Evolutionary conservation across 2,329 filamentous ascomycete species (phyloP), one percentile per base, ranked within the genome.

Genomic region (Eutypella sp.): DNA sequence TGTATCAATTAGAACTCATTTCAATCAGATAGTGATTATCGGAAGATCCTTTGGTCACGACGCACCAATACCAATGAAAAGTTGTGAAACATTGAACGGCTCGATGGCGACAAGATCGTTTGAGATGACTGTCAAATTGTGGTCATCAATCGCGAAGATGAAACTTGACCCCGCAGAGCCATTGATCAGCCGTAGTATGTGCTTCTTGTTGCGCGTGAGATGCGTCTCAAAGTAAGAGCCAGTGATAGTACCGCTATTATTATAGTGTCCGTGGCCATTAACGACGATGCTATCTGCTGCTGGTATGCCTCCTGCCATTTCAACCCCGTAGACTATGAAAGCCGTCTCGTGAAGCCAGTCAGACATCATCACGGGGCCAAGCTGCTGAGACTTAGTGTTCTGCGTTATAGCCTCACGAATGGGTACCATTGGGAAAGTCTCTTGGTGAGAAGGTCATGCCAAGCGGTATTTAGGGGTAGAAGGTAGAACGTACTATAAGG

Each of bases 31-130:
- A 67, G 61, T 52, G 68, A 67, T 8, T 9, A 16, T 15, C 15
- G 5, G 18, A 13, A 11, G 10, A 11, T 10, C 7, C 20, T 39
- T 22, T 44, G n/a, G n/a, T n/a, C n/a, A n/a, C n/a, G n/a, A 64
- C 54, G 70, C 59, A 40, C 69, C 68, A 31, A 71, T 64, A 29
- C 60, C 65, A 19, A 81, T 64, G 19, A 64, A 70, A 20, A 81
- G 59, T 11, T 68, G 61, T 4, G 70, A 59, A 0, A 72, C 73
- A 2, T 62, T 64, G 53, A 77, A 79, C 1, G 76, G 76, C 44
- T 67, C 53, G 45, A 76, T 60, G 0, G 70, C 65, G 2, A 76
- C 71, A 31, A 74, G 72, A 53, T 78, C 75, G 47, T 65, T 67
- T 5, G 70, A 65, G 36, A 76, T 69, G 29, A 78, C 70, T 1